Base-by-base conservation (phyloP, 306 rosid genomes). In the Rosa rugosa region DNA sequence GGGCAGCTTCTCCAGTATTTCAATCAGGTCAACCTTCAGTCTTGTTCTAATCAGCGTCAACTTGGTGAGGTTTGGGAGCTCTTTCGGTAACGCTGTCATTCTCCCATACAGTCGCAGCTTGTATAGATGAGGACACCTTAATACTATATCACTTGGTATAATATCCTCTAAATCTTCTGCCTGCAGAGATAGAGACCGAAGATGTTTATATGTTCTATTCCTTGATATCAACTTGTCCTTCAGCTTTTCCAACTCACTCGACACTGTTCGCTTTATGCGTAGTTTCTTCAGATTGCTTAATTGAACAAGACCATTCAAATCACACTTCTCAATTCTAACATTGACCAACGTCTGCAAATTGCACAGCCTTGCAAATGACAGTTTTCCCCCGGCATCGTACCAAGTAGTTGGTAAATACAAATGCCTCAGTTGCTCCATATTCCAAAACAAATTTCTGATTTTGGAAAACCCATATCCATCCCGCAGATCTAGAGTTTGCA, bases 11-110 rank as follows among this genome's bases (percentile, higher is more conserved):
- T 77, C 87, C 59, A 87, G 47, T 63, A 69, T 71, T 25, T 66
- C 77, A 88, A 89, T 85, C 27, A 85, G 87, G 12, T 84, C 87
- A 50, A 75, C 81, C 50, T 66, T 73, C 23, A 86, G 82, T n/a
- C 46, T 56, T 66, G 85, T 31, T 31, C 0, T 2, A 1, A 31
- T 2, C 36, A 31, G 36, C 36, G 36, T 31, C 2, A 31, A 31
- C 79, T 87, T 82, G 23, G 84, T 56, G 60, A 85, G 78, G 31
- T 62, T 69, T 6, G 77, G 59, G 16, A 41, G 2, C 2, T 44
- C 54, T 23, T 74, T 66, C 1, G 89, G 90, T 20, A 86, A 49
- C 40, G 36, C 34, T 11, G 0, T 10, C 10, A 63, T 17, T 0
- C 4, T 1, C 12, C 18, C 50, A 0, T 2, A 0, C 56, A 63